phyloP scores from a whole-genome alignment of 2,329 filamentous ascomycete species.

The Stagonosporopsis cucurbitacearum region DNA sequence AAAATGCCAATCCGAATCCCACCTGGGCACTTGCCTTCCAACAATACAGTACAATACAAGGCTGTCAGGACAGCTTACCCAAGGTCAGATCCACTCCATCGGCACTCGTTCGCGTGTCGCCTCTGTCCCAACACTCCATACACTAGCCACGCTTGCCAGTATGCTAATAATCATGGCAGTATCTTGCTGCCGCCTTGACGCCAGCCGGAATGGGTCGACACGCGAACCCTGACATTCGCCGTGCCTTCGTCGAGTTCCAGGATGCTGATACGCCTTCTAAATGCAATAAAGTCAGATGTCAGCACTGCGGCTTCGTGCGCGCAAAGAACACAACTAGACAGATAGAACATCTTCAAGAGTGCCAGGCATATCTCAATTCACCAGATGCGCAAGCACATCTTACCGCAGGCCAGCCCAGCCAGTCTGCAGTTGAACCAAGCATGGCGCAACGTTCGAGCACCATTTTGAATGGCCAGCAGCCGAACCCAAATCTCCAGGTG shows the following conservation, averaged over 20 bases:
- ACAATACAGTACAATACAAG: constrained; percentile 18
- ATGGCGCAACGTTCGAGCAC: constrained; percentile 34
- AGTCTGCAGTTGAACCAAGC: constrained; percentile 20
- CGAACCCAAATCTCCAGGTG: constrained; percentile 57
- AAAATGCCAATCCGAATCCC: not conserved
- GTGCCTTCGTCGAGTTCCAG: constrained; percentile 49
- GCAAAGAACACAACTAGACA: constrained; percentile 60
- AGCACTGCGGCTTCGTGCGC: constrained; percentile 57
- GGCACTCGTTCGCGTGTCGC: not conserved
- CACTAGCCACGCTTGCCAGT: not conserved
- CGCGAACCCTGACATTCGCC: constrained; percentile 52
- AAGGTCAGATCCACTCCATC: constrained; percentile 14
- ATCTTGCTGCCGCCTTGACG: not conserved
- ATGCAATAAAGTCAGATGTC: constrained; percentile 58
- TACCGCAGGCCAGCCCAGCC: constrained; percentile 26
- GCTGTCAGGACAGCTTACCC: constrained; percentile 14
- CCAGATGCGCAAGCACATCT: constrained; percentile 52
- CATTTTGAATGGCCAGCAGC: constrained; percentile 55
- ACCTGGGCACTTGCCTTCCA: not conserved
- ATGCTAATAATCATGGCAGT: constrained; percentile 26
- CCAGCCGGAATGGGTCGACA: constrained; percentile 38
- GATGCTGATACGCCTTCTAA: constrained; percentile 52
- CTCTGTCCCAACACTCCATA: not conserved
- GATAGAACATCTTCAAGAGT: constrained; percentile 57
- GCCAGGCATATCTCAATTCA: constrained; percentile 53